Percentiles rank a stretch among this genome's conserved stretches.
Evolutionary conservation across 176 grass and related monocot species (phyloP).

Genomic region (Raddia guianensis): DNA sequence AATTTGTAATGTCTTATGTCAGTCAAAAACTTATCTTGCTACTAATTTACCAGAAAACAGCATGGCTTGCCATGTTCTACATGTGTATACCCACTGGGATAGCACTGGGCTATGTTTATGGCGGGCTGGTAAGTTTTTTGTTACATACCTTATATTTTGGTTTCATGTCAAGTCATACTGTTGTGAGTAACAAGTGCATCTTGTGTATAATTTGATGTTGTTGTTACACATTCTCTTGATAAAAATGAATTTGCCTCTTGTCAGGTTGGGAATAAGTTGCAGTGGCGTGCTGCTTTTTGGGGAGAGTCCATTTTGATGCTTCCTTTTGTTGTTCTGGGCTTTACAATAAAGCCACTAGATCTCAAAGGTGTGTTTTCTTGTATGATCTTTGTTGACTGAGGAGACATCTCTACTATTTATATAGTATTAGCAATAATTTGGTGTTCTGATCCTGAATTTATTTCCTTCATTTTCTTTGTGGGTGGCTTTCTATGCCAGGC

Average conservation of each 20-base stretch:
- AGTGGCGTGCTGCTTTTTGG: conserved; percentile 98
- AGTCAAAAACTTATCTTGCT: conserved; percentile 45
- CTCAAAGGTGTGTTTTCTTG: conserved; percentile 72
- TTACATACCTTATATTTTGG: conserved; percentile 32
- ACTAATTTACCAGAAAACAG: conserved; percentile 79
- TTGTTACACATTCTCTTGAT: background rate
- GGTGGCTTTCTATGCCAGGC: conserved; percentile 39
- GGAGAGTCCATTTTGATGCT: conserved; percentile 97
- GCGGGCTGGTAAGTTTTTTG: conserved; percentile 78
- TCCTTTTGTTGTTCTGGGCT: conserved; percentile 97
- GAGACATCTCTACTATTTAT: conserved; percentile 18
- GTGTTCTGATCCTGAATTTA: conserved; percentile 1
- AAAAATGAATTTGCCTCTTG: conserved; percentile 28
- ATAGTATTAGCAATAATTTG: background rate
- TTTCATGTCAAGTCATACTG: conserved; percentile 21
- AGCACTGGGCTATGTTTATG: conserved; percentile 96
- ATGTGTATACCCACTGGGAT: conserved; percentile 99
- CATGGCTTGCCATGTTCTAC: conserved; percentile 96
- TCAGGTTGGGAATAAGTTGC: conserved; percentile 69
- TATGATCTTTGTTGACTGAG: conserved; percentile 13
- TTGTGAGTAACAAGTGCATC: conserved; percentile 25
- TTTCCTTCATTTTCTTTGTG: background rate
- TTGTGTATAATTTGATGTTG: background rate
- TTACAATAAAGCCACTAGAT: conserved; percentile 86
- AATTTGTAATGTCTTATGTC: conserved; percentile 32